A percentile compares a stretch with the other conserved stretches of the same genome.
Conservation (phyloP, 1,284 basidiomycete species). For the Trametes pubescens region DNA sequence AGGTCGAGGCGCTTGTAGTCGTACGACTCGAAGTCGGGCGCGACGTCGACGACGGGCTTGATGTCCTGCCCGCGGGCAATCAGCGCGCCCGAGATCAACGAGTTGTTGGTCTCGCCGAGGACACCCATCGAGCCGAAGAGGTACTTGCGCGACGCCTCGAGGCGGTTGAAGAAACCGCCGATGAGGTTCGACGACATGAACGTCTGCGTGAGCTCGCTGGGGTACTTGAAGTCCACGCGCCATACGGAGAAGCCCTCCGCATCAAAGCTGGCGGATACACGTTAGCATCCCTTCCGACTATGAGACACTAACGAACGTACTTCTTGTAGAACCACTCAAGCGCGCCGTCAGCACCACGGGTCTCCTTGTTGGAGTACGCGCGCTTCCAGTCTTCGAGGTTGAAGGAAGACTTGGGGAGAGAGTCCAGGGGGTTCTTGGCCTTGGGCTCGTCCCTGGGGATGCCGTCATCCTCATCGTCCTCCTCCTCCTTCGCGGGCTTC, state of each 20-base stretch:
- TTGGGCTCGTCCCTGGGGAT: slow-evolving; percentile 73
- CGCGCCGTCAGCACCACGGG: slow-evolving; percentile 76
- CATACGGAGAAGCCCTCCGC: slow-evolving; percentile 91
- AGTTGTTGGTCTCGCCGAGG: slow-evolving; percentile 83
- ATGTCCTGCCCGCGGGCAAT: slow-evolving; percentile 83
- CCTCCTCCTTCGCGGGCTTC: slow-evolving; percentile 67
- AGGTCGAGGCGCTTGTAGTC: slow-evolving; percentile 78
- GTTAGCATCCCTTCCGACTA: slow-evolving; percentile 5
- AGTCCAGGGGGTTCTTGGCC: slow-evolving; percentile 94
- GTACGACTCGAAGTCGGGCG: slow-evolving; percentile 96
- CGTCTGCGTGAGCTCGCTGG: slow-evolving; percentile 89
- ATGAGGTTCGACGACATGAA: slow-evolving; percentile 96
- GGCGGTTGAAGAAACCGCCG: slow-evolving; percentile 95
- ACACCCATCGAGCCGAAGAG: slow-evolving; percentile 95
- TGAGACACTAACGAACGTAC: slow-evolving; percentile 50
- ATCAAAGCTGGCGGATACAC: slow-evolving; percentile 75
- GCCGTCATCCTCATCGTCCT: slow-evolving; percentile 72
- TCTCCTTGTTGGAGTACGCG: slow-evolving; percentile 97
- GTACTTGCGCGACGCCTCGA: slow-evolving; percentile 95
- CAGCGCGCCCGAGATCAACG: slow-evolving; percentile 81
- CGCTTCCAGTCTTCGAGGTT: slow-evolving; percentile 99
- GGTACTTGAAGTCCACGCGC: slow-evolving; percentile 98
- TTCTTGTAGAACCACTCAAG: slow-evolving; percentile 93
- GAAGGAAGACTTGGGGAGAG: slow-evolving; percentile 90
- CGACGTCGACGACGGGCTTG: slow-evolving; percentile 78